These are phyloP conservation scores for Biscogniauxia mediterranea DNA, from an alignment of 2,329 filamentous ascomycete species.

Conservation along the genomic window DNA sequence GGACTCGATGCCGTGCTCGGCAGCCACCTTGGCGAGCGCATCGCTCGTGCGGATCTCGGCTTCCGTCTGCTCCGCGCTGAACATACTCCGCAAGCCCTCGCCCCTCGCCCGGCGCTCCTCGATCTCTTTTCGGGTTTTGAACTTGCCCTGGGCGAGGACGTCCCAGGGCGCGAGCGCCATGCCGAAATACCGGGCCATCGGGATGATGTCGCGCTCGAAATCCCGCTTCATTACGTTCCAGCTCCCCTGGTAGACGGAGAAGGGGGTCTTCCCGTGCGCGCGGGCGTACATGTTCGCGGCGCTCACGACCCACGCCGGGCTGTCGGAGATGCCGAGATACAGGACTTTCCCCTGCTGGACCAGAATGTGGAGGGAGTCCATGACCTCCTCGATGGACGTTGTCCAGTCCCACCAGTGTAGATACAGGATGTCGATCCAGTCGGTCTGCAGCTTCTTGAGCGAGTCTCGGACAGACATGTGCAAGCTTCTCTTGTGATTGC, in stretches of 20 bases:
- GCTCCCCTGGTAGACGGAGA: constrained; percentile 40
- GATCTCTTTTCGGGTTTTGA: constrained; percentile 38
- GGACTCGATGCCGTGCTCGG: constrained; percentile 48
- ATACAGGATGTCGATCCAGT: constrained; percentile 50
- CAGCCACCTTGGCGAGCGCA: constrained; percentile 59
- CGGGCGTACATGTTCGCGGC: constrained; percentile 39
- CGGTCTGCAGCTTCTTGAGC: constrained; percentile 58
- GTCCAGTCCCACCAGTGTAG: constrained; percentile 46
- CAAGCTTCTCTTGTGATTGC: constrained; percentile 60
- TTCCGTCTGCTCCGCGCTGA: constrained; percentile 38
- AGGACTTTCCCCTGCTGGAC: constrained; percentile 42
- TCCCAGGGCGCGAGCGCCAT: constrained; percentile 60
- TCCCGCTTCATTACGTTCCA: constrained; percentile 37
- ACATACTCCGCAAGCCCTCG: constrained; percentile 38
- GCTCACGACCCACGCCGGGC: constrained; percentile 40
- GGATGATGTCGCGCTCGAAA: constrained; percentile 42
- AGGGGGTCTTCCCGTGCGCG: constrained; percentile 35
- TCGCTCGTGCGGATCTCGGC: constrained; percentile 52
- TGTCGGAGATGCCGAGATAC: constrained; percentile 41
- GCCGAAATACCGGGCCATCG: constrained; percentile 40
- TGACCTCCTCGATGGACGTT: constrained; percentile 41
- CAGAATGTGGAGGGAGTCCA: constrained; percentile 41
- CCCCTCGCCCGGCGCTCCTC: constrained; percentile 33
- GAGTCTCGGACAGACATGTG: constrained; percentile 51
- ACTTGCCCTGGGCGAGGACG: constrained; percentile 49